These are phyloP conservation scores for Russula emetica DNA, from an alignment of 768 basidiomycete species.

Conservation along the genomic window DNA sequence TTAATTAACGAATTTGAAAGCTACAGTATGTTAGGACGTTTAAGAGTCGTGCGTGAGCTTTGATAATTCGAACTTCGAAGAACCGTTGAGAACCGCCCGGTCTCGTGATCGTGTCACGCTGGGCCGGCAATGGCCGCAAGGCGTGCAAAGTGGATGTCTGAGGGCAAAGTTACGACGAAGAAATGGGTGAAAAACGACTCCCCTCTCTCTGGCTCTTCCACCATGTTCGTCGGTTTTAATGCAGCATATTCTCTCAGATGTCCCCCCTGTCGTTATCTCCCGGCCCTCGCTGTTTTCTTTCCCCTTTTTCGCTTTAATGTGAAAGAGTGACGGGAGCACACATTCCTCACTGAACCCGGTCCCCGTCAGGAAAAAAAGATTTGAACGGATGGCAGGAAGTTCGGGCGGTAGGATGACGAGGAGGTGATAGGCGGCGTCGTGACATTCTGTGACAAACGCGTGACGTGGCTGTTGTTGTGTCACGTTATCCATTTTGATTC, in stretches of 20 bases:
- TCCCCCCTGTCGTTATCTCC: neutral
- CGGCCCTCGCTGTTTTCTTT: neutral
- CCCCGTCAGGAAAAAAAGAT: slow-evolving; percentile 11
- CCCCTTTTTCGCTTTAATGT: slow-evolving; percentile 13
- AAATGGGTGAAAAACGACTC: slow-evolving; percentile 22
- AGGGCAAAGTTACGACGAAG: slow-evolving; percentile 24
- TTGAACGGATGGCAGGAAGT: slow-evolving; percentile 6
- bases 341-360: slow-evolving; percentile 6
- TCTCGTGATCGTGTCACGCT: slow-evolving; percentile 23
- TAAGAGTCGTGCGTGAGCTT: neutral
- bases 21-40: neutral
- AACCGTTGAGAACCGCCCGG: neutral
- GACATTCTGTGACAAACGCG: slow-evolving; percentile 23
- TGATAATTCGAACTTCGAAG: neutral
- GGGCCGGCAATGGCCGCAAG: slow-evolving; percentile 23
- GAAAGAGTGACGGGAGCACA: slow-evolving; percentile 5
- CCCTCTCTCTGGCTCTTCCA: slow-evolving; percentile 20
- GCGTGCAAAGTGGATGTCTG: slow-evolving; percentile 25
- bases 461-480: slow-evolving; percentile 21
- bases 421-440: slow-evolving; percentile 17
- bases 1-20: neutral
- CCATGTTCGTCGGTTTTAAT: slow-evolving; percentile 19
- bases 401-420: slow-evolving; percentile 19
- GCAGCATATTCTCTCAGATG: slow-evolving; percentile 14
- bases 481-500: slow-evolving; percentile 22